Conservation (phyloP, 257 asterid genomes). For the Capsicum rhomboideum region DNA sequence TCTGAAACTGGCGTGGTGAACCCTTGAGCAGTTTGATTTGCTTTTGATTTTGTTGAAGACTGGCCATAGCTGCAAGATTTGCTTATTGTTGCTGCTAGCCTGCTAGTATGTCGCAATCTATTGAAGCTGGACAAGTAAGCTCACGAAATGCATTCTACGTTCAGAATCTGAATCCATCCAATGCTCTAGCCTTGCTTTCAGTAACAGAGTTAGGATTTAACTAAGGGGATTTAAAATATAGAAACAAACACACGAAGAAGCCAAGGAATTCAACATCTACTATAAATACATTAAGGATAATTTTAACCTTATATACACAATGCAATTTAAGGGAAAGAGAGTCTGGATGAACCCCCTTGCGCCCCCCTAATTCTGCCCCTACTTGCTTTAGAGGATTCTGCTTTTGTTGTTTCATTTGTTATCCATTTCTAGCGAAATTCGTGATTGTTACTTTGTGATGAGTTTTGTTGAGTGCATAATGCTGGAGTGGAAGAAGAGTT, state of each 20-base stretch:
- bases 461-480: not conserved
- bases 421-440: not conserved
- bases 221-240: too few species aligned
- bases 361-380: too few species aligned
- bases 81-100: not conserved
- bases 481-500: not conserved
- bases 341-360: too few species aligned
- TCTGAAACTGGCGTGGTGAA: not conserved
- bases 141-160: not conserved
- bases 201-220: too few species aligned
- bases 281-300: too few species aligned
- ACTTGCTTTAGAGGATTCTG: not conserved
- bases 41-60: not conserved
- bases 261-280: too few species aligned
- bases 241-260: too few species aligned
- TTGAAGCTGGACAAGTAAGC: not conserved
- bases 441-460: not conserved
- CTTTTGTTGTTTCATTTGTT: not conserved
- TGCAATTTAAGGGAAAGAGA: too few species aligned
- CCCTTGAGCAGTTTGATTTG: not conserved
- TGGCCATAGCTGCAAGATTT: not conserved
- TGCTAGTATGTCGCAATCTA: not conserved
- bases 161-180: not conserved
- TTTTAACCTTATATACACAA: too few species aligned
- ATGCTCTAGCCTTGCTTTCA: not conserved